Conservation (phyloP, 169 alveolate genomes). For the Besnoitia besnoiti region DNA sequence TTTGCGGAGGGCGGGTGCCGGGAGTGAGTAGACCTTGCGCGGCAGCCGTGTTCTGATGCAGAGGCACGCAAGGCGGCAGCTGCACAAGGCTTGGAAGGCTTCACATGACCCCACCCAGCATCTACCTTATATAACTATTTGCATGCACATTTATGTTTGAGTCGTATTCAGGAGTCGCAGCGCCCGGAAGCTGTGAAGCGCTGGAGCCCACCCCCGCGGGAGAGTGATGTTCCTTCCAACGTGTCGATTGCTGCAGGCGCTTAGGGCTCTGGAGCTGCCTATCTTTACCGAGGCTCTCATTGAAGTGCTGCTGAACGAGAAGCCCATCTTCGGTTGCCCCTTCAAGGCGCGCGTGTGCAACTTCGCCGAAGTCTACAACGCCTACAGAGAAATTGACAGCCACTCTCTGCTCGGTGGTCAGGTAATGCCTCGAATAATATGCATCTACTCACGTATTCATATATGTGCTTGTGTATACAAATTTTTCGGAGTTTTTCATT, state of each 20-base stretch:
- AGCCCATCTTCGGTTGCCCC: conserved; percentile 19
- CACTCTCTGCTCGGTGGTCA: not conserved
- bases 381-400: not conserved
- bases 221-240: not conserved
- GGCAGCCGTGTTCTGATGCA: no score
- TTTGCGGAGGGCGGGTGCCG: no score
- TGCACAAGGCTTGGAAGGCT: no score
- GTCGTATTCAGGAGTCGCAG: no score
- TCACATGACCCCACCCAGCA: no score
- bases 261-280: not conserved
- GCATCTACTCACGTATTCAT: no score
- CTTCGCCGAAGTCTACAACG: conserved; percentile 4
- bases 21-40: no score
- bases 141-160: no score
- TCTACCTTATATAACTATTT: no score
- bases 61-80: no score
- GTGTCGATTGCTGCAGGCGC: not conserved
- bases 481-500: not conserved
- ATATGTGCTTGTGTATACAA: not conserved
- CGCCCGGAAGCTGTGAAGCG: no score
- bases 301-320: conserved; percentile 24
- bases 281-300: not conserved
- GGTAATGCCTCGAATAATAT: not conserved
- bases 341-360: conserved; percentile 17
- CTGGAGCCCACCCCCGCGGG: no score